Conservation (phyloP, 176 grass and related monocot genomes). For the Stipa capillata region DNA sequence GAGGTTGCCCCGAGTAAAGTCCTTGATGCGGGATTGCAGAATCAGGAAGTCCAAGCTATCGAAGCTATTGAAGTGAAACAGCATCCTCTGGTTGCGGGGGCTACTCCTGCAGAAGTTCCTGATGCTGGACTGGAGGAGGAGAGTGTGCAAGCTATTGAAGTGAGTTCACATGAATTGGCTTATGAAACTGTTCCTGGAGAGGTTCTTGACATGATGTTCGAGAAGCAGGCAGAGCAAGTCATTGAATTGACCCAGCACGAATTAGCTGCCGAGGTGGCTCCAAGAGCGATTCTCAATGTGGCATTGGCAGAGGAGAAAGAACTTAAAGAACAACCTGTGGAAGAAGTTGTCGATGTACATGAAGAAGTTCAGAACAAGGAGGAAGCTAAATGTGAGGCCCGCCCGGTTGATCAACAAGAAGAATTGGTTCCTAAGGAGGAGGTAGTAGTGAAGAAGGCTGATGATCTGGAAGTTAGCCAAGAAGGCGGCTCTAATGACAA, state of each 20-base stretch:
- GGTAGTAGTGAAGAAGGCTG: not conserved
- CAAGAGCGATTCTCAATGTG: not conserved
- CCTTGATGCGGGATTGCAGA: not conserved
- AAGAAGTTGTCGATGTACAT: not conserved
- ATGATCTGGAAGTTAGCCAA: not conserved
- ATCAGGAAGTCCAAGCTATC: not conserved
- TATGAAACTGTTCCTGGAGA: constrained; percentile 3
- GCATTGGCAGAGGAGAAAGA: not conserved
- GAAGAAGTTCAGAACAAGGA: constrained; percentile 10
- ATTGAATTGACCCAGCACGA: not conserved
- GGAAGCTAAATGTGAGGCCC: constrained; percentile 17
- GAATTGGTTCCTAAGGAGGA: not conserved
- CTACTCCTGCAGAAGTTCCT: not conserved
- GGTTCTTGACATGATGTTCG: not conserved
- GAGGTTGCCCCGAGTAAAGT: not conserved
- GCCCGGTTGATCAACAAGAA: constrained; percentile 1
- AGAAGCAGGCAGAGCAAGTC: not conserved
- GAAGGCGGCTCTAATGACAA: constrained; percentile 10
- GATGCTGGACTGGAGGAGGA: not conserved
- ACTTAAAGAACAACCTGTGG: not conserved
- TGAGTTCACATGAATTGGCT: constrained; percentile 1
- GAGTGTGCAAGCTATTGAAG: not conserved
- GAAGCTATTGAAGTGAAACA: not conserved
- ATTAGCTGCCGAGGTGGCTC: not conserved
- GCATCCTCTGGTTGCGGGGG: not conserved